These are phyloP conservation scores for Artemisia annua DNA, from an alignment of 129 eudicot genomes.

Conservation along the genomic window DNA sequence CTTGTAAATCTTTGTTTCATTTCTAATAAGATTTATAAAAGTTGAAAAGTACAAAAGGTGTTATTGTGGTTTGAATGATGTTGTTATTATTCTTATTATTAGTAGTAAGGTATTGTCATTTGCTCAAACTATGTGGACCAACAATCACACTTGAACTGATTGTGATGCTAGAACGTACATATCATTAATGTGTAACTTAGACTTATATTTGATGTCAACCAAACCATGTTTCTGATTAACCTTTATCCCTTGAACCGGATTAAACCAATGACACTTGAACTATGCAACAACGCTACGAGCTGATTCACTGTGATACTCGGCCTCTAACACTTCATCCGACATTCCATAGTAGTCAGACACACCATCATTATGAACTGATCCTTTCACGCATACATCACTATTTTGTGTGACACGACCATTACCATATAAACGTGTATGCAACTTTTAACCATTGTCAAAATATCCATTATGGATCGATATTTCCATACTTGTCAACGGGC, in stretches of 20 bases:
- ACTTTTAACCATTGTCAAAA: slow-evolving; percentile 11
- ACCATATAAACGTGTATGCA: background rate
- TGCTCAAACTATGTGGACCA: too few species aligned
- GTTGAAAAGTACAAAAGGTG: too few species aligned
- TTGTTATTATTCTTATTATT: too few species aligned
- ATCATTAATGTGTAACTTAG: background rate
- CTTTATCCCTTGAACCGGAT: background rate
- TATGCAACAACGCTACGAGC: background rate
- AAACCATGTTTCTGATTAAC: background rate
- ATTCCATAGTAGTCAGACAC: slow-evolving; percentile 12
- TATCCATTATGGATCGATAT: slow-evolving; percentile 8
- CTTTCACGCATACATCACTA: background rate
- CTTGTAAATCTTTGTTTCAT: too few species aligned
- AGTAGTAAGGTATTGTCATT: too few species aligned
- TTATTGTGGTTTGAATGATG: too few species aligned
- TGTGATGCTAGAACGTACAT: background rate
- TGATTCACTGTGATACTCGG: background rate
- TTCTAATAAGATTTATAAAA: too few species aligned
- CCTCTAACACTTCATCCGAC: slow-evolving; percentile 5
- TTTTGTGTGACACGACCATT: background rate
- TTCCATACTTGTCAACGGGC: slow-evolving; percentile 1
- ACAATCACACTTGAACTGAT: background rate
- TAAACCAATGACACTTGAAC: slow-evolving; percentile 10
- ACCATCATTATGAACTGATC: background rate
- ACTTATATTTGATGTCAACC: background rate